Evolutionary conservation across 1,284 basidiomycete genomes (phyloP), one percentile per base, ranked within the genome.

Genomic region (Peniophora sp.): DNA sequence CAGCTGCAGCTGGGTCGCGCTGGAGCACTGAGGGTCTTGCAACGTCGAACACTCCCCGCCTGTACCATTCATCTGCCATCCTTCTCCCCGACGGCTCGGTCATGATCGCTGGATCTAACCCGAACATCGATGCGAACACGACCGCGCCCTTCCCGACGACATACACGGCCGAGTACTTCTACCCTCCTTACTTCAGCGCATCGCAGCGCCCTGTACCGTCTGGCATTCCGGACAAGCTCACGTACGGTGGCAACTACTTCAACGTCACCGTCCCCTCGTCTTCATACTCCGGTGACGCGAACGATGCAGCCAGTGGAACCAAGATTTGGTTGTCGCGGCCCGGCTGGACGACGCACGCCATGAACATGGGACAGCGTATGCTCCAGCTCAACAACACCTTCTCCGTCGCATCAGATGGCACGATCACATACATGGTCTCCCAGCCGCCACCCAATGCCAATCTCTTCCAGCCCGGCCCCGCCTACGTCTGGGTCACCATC

Each of bases 261-360:
- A 76, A 85, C 58, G 65, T 86, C 56, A 76, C 71, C 2, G 62
- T 89, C 46, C 75, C 83, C n/a, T 62, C 79, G 0, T 67, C 61
- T 0, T 83, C 82, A 9, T 88, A 85, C 57, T 70, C 75, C 2
- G 84, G 85, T 12, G 73, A 81, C 3, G 73, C 78, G 20, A 82
- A 85, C 57, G 72, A 75, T 49, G 85, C 84, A 3, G 85, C 84
- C 14, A 78, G 81, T 51, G 84, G 83, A 59, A 88, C 92, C 44
- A 88, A 81, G 17, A 88, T 94, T 19, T 80, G 84, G 50, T 68
- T 97, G 57, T 74, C 90, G 55, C 87, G 96, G 53, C 79, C 85
- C 27, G 95, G 94, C 8, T 97, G 93, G 74, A 91, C 90, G 0
- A 97, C 93, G 0, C 93, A 97, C 67, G 92, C 84, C 20, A 90